Evolutionary conservation across 371 early-diverging fungal genomes (phyloP).

Genomic region (Mortierella sp.): DNA sequence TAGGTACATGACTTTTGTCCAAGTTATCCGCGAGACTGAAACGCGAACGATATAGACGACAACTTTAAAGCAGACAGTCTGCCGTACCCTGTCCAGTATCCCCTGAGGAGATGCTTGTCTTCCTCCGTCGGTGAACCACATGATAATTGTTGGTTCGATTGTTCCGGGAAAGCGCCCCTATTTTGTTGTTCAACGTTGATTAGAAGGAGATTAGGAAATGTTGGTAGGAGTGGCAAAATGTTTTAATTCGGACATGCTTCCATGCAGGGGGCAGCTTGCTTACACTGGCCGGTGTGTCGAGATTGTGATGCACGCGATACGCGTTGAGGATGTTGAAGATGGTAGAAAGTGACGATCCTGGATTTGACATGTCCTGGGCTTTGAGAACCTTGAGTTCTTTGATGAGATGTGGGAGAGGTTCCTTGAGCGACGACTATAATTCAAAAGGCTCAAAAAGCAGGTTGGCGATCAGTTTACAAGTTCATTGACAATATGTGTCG

Average conservation of each 20-base stretch:
- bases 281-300: conserved; percentile 64
- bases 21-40: too few relatives aligned
- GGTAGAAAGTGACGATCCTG: conserved; percentile 68
- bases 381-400: conserved; percentile 66
- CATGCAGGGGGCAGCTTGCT: not conserved
- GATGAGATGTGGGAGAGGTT: conserved; percentile 63
- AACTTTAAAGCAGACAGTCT: too few relatives aligned
- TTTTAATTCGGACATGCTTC: not conserved
- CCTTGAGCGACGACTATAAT: conserved; percentile 61
- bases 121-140: conserved; percentile 82
- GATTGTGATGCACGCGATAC: conserved; percentile 65
- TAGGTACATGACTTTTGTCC: not conserved
- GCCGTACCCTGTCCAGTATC: conserved; percentile 58
- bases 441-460: not conserved
- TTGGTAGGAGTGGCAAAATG: too few relatives aligned
- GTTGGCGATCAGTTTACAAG: not conserved
- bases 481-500: not conserved
- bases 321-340: conserved; percentile 74
- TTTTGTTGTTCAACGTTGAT: not conserved
- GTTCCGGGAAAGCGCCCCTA: conserved; percentile 74
- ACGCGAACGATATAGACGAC: not conserved
- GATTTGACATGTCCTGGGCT: conserved; percentile 71
- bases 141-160: conserved; percentile 70
- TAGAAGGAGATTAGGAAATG: not conserved
- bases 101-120: conserved; percentile 59